Base-by-base conservation (phyloP, 176 grass and related monocot species). In the Eragrostis curvula region DNA sequence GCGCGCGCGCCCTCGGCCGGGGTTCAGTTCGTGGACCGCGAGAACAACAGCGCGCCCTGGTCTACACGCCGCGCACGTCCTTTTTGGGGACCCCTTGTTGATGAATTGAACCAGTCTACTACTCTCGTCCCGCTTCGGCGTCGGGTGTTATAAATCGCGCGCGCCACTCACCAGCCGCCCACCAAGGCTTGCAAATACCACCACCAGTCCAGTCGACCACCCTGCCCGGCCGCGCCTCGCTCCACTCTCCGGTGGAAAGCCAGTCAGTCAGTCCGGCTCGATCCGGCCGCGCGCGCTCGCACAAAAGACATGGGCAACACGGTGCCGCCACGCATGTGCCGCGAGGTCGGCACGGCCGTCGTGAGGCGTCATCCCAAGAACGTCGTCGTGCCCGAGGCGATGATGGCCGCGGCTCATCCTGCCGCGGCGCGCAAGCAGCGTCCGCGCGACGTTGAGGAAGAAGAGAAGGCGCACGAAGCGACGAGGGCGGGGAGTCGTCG, bases 291-390 rank as follows among this genome's bases (percentile, higher is more conserved):
- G 36, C 70, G 2, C 40, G 36, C 39, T 2, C 47, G 3, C 44
- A 72, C 21, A 10, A 58, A 21, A 58, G 8, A 50, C 77, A 85
- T 89, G 88, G 88, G 88, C 47, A 89, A 85, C 72, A 44, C 66
- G 46, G 71, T 27, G 66, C 39, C 36, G 56, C 55, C 47, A 56
- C 72, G 56, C 83, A 47, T 48, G 65, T 16, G 47, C 87, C 65
- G 63, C 7, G 41, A 76, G 27, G 45, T 32, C 41, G 32, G 61
- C 20, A 16, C 40, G 7, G 9, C 27, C 18, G 7, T 12, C 9
- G 49, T 14, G 21, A 21, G 0, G 68, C 3, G 0, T 27, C 1
- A 48, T 41, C 24, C 59, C 74, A 25, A 21, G 48, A 45, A 69
- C 41, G 18, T 3, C 71, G 27, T 23, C 32, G 27, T 12, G 47